Conservation (phyloP, 208 protist genomes). For the Leishmania lainsoni region DNA sequence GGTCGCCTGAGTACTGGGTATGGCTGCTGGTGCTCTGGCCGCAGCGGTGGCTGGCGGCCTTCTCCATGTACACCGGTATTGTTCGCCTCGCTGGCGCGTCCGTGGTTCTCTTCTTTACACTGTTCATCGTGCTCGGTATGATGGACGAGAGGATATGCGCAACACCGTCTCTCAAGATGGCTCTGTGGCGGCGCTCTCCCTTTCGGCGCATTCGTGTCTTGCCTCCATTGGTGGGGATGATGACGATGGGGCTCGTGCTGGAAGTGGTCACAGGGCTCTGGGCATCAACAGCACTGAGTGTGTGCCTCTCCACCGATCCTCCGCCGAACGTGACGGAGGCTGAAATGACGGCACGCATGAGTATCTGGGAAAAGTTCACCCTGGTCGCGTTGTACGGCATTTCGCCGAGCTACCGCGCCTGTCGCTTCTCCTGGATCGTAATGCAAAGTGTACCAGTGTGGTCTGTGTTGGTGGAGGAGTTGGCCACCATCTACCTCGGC, state of each 20-base stretch:
- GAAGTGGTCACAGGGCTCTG: conserved; percentile 42
- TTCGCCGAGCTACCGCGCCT: conserved; percentile 51
- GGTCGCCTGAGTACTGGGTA: conserved; percentile 15
- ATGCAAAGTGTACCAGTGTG: conserved; percentile 53
- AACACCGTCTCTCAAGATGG: conserved; percentile 15
- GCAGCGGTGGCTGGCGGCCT: conserved; percentile 61
- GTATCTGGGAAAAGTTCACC: conserved; percentile 52
- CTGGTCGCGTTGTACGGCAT: conserved; percentile 57
- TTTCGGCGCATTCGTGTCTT: conserved; percentile 25
- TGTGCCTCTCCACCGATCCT: conserved; percentile 50
- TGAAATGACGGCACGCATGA: conserved; percentile 62
- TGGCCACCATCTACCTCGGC: conserved; percentile 55
- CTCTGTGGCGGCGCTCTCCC: conserved; percentile 17
- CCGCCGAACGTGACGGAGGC: conserved; percentile 42
- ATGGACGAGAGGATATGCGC: conserved; percentile 21
- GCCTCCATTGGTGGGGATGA: conserved; percentile 25
- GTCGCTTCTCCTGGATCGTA: conserved; percentile 73
- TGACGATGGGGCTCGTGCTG: conserved; percentile 36
- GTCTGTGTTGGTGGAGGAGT: conserved; percentile 49
- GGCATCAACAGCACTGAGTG: conserved; percentile 36
- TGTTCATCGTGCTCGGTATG: conserved; percentile 37
- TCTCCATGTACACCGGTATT: conserved; percentile 59
- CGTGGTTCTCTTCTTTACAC: conserved; percentile 48
- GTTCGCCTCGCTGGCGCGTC: conserved; percentile 43
- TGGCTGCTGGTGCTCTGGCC: conserved; percentile 56